phyloP scores from a whole-genome alignment of 352 stramenopile species.

The Albugo laibachii region DNA sequence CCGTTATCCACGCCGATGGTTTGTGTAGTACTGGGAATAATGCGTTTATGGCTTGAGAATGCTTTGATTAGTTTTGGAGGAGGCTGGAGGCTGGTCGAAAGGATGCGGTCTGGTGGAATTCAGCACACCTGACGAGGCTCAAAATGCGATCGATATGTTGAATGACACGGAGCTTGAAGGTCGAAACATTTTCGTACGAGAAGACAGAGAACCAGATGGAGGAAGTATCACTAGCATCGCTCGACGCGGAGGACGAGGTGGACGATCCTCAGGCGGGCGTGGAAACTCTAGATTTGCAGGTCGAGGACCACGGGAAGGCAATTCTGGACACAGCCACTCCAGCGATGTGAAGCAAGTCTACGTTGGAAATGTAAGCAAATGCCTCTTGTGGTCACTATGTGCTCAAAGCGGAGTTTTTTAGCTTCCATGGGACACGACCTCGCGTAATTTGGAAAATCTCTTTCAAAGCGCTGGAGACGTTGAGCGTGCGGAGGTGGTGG shows the following conservation, averaged over 20 bases:
- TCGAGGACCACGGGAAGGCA: not conserved
- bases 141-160: slow-evolving; percentile 73
- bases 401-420: slow-evolving; percentile 8
- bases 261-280: not conserved
- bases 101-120: slow-evolving; percentile 68
- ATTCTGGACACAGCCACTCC: not conserved
- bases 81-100: slow-evolving; percentile 80
- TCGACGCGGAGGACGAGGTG: slow-evolving; percentile 10
- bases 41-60: not conserved
- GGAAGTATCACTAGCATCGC: slow-evolving; percentile 55
- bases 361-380: slow-evolving; percentile 47
- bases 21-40: slow-evolving; percentile 1
- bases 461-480: slow-evolving; percentile 43
- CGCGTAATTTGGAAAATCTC: slow-evolving; percentile 45
- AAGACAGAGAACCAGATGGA: slow-evolving; percentile 55
- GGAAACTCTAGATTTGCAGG: slow-evolving; percentile 2
- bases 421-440: slow-evolving; percentile 45
- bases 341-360: slow-evolving; percentile 30
- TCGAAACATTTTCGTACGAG: slow-evolving; percentile 73
- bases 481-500: slow-evolving; percentile 36
- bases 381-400: not conserved
- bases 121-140: slow-evolving; percentile 42
- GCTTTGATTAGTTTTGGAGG: slow-evolving; percentile 29
- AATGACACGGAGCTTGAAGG: slow-evolving; percentile 87
- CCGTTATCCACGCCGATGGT: slow-evolving; percentile 69